These are phyloP conservation scores for Pisolithus albus DNA, from an alignment of 768 basidiomycete species.

Conservation along the genomic window DNA sequence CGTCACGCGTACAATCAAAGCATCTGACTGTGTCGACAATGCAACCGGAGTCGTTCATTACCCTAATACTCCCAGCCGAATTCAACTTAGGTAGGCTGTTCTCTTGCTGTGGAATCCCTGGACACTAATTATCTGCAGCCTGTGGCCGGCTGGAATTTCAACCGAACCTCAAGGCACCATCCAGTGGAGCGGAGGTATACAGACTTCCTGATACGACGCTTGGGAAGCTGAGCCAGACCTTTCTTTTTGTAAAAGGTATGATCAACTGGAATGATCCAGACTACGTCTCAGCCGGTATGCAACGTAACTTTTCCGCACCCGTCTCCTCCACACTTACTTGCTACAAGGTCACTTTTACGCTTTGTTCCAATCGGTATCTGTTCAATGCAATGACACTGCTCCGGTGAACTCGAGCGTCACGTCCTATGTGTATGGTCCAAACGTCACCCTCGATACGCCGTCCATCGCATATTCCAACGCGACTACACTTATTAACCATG, in stretches of 20 bases:
- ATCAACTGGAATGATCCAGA: conserved; percentile 80
- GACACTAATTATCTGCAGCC: conserved; percentile 23
- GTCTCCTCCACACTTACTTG: not conserved
- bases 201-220: not conserved
- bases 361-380: conserved; percentile 50
- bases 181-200: conserved; percentile 63
- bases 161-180: conserved; percentile 60
- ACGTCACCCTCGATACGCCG: conserved; percentile 47
- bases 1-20: conserved; percentile 60
- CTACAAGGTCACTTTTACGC: conserved; percentile 62
- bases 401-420: conserved; percentile 41
- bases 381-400: conserved; percentile 54
- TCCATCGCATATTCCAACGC: conserved; percentile 52
- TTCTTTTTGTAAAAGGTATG: conserved; percentile 36
- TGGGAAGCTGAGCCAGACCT: not conserved
- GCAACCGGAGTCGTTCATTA: conserved; percentile 52
- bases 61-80: conserved; percentile 72
- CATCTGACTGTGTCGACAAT: conserved; percentile 47
- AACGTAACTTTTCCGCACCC: not conserved
- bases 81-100: conserved; percentile 64
- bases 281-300: conserved; percentile 55
- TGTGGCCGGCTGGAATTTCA: conserved; percentile 80
- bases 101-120: not conserved
- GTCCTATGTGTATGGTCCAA: conserved; percentile 59
- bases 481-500: conserved; percentile 45